Conservation (phyloP, 805 yeast genomes). For the Komagataella pseudopastoris region DNA sequence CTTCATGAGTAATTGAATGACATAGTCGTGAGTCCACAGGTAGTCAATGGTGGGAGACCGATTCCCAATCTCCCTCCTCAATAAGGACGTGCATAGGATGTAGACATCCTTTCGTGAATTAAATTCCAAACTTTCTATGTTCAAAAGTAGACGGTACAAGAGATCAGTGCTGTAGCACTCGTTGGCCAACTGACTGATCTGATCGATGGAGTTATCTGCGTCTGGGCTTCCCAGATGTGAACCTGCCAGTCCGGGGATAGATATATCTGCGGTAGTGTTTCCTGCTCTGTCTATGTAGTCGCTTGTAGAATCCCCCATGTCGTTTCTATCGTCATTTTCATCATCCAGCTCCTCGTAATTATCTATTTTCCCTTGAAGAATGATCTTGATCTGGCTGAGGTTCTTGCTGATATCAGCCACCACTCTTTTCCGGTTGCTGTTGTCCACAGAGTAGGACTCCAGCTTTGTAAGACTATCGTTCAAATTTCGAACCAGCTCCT, state of each 20-base stretch:
- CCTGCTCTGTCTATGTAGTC: background rate
- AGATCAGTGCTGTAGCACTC: constrained; percentile 68
- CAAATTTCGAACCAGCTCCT: constrained; percentile 69
- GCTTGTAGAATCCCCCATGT: background rate
- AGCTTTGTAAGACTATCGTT: constrained; percentile 61
- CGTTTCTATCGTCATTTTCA: background rate
- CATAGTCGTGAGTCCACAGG: constrained; percentile 50
- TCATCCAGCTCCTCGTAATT: constrained; percentile 35
- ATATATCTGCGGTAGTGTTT: background rate
- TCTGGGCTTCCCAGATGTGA: constrained; percentile 1
- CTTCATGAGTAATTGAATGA: constrained; percentile 45
- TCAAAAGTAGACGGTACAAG: constrained; percentile 43
- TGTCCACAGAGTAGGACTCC: constrained; percentile 20
- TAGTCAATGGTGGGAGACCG: constrained; percentile 84
- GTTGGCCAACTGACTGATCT: constrained; percentile 59
- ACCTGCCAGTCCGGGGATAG: background rate
- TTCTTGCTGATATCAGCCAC: constrained; percentile 67
- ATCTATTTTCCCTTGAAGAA: constrained; percentile 48
- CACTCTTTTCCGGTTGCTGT: constrained; percentile 23
- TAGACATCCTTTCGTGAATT: constrained; percentile 82
- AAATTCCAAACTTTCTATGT: constrained; percentile 63
- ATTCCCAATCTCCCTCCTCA: constrained; percentile 65
- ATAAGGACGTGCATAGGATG: constrained; percentile 55
- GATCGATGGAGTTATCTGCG: constrained; percentile 41
- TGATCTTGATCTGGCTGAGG: constrained; percentile 47